Evolutionary conservation across 176 grass and related monocot species (phyloP).

Genomic region (Avena atlantica): DNA sequence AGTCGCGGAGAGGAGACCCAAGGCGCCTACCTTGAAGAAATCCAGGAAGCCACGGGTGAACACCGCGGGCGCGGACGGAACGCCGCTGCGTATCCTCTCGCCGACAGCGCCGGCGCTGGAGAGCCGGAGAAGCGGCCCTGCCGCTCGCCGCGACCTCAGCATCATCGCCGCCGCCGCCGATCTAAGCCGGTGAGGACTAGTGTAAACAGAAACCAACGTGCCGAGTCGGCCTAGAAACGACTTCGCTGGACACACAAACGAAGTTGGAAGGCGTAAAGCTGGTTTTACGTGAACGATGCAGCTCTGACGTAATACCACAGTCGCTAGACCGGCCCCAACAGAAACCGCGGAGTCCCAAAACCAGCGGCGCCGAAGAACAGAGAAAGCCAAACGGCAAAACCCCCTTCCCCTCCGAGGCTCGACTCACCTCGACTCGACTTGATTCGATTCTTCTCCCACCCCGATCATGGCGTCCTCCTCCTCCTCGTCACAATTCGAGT

Average conservation of each 20-base stretch:
- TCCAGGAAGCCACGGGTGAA: conserved; percentile 57
- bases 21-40: conserved; percentile 48
- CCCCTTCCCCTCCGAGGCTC: not conserved
- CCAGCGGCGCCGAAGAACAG: conserved; percentile 39
- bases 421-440: not conserved
- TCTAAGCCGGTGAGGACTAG: conserved; percentile 1
- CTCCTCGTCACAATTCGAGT: conserved; percentile 60
- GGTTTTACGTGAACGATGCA: not conserved
- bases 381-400: conserved; percentile 19
- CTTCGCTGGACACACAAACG: fast-evolving
- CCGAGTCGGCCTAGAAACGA: not conserved
- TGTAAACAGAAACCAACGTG: not conserved
- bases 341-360: conserved; percentile 37
- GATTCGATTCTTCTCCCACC: conserved; percentile 11
- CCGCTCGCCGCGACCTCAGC: conserved; percentile 42
- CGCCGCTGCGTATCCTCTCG: not conserved
- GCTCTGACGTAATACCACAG: not conserved
- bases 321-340: no score
- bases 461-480: conserved; percentile 57
- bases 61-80: not conserved
- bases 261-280: fast-evolving
- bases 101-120: not conserved
- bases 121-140: conserved; percentile 25
- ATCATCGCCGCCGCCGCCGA: conserved; percentile 45
- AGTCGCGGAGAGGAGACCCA: not conserved